Evolutionary conservation across 2,329 filamentous ascomycete genomes (phyloP), one percentile per base, ranked within the genome.

Genomic region (Arthroderma sp.): DNA sequence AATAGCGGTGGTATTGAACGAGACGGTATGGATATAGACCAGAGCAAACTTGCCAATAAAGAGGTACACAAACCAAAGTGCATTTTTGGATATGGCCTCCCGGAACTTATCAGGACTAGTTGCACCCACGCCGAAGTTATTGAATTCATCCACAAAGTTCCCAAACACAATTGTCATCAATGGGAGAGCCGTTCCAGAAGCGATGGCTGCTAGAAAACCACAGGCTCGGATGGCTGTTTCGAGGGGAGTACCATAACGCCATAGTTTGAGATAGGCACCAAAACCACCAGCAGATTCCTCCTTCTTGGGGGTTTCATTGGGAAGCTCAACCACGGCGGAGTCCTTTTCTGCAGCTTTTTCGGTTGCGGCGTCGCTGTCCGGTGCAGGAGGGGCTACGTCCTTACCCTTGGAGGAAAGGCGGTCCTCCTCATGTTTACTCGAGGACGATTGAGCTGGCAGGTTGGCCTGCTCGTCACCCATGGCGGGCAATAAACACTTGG

Each of bases 31-130:
- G 48, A 80, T 64, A 50, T 84, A 86, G 48, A 74, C 75, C 36
- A 83, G 64, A 28, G 29, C 8, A 30, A 48, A 44, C 40, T 80
- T 77, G 9, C 66, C 81, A 36, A 86, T 61, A 58, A 86, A 87
- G 5, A 87, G 66, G 45, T 77, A 77, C 44, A 86, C 73, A 54
- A 86, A 78, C 59, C 80, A 84, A 0, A 87, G 64, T 1, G 74
- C 60, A 45, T 57, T 62, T 38, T 60, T 60, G 45, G 60, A 60
- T 29, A 66, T 51, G 29, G 65, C 56, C n/a, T 56, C 54, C 3
- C 63, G 61, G 44, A 67, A 69, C 22, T 59, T 53, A 1, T 57
- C 58, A 2, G 59, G 56, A 2, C 55, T 47, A 7, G 60, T 54
- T 1, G 40, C 30, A 1, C 63, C 66, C 1, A 54, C 55, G 2